Evolutionary conservation across 2,329 filamentous ascomycete species (phyloP).

Genomic region (Ophiostoma ulmi): DNA sequence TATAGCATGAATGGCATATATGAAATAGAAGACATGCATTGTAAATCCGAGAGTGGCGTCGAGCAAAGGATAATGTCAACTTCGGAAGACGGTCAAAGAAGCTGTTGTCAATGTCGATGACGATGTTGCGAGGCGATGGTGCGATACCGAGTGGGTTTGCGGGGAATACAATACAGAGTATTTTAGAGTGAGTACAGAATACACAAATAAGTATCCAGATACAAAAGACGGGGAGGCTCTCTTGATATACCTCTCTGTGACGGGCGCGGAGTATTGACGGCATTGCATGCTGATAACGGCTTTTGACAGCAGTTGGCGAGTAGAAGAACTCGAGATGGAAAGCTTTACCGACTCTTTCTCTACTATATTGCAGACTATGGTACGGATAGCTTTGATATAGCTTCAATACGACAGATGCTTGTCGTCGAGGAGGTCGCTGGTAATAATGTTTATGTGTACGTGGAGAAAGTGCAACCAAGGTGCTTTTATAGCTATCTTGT

Average conservation of each 20-base stretch:
- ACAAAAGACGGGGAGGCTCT: conserved; percentile 4
- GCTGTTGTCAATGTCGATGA: conserved; percentile 5
- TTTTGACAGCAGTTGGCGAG: background rate
- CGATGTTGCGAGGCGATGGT: conserved; percentile 3
- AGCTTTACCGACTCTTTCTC: background rate
- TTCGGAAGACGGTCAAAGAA: background rate
- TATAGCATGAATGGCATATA: background rate
- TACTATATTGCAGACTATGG: background rate
- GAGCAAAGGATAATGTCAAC: background rate
- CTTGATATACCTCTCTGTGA: conserved; percentile 2
- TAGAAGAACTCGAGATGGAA: background rate
- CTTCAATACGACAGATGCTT: background rate
- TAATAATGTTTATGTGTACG: background rate
- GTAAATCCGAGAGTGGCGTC: background rate
- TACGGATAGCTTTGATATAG: background rate
- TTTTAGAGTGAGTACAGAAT: background rate
- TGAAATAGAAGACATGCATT: background rate
- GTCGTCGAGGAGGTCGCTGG: background rate
- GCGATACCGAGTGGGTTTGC: conserved; percentile 5
- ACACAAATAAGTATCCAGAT: background rate
- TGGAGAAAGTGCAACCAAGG: background rate
- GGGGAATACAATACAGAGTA: background rate
- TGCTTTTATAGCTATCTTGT: background rate
- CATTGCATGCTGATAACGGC: background rate
- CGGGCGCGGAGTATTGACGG: background rate